phyloP scores from a whole-genome alignment of 129 eudicot species.

The Saussurea involucrata region DNA sequence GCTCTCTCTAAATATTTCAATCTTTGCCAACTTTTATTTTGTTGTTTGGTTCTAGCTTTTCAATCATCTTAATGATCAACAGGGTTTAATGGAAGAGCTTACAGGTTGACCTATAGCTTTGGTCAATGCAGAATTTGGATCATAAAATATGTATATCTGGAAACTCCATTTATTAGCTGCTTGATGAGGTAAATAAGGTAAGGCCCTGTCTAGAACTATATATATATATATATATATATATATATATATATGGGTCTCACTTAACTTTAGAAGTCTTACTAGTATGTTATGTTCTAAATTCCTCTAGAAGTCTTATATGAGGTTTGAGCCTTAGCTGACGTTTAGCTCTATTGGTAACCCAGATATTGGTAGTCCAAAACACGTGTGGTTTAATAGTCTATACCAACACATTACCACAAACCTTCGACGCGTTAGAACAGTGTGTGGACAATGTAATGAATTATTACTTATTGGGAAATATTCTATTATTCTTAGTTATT shows the following conservation, averaged over 20 bases:
- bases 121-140: slow-evolving; percentile 11
- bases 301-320: neutral
- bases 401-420: neutral
- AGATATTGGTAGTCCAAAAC: neutral
- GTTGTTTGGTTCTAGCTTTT: neutral
- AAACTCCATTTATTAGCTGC: slow-evolving; percentile 12
- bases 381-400: neutral
- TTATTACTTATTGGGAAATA: neutral
- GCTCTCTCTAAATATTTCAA: neutral
- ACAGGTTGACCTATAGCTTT: slow-evolving; percentile 30
- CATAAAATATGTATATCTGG: neutral
- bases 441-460: neutral
- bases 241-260: neutral
- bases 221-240: neutral
- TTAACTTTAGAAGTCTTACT: neutral
- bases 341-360: neutral
- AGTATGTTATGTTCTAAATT: neutral
- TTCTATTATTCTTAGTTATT: slow-evolving; percentile 2
- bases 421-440: neutral
- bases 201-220: neutral
- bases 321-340: neutral
- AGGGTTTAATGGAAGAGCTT: slow-evolving; percentile 97
- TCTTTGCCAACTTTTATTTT: neutral
- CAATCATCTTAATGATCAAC: slow-evolving; percentile 7
- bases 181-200: slow-evolving; percentile 15